Evolutionary conservation across 345 rosid species (phyloP).

Genomic region (Brassica carinata): DNA sequence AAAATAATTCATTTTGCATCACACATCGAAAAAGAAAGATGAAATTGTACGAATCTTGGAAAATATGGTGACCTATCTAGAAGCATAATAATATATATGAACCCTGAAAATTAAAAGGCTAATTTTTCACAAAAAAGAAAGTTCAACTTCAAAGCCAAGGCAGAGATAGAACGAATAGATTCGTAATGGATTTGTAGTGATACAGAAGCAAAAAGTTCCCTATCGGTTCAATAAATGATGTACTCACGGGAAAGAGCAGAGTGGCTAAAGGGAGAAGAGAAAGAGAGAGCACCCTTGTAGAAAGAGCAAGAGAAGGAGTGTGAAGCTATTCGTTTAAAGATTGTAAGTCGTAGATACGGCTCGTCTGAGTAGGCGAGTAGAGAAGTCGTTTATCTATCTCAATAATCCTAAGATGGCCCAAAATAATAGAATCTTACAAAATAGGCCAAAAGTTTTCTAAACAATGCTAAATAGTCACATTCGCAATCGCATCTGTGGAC

Average conservation of each 20-base stretch:
- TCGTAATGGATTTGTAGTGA: not conserved
- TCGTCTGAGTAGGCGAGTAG: conserved; percentile 15
- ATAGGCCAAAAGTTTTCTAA: not conserved
- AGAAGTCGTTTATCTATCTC: conserved; percentile 14
- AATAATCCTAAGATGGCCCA: not conserved
- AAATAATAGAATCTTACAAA: not conserved
- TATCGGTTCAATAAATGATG: not conserved
- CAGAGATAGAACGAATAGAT: not conserved
- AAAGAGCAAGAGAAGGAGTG: conserved; percentile 1
- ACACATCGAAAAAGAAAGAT: too few relatives aligned
- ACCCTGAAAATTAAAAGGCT: not conserved
- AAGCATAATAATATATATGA: not conserved
- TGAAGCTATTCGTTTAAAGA: conserved; percentile 26
- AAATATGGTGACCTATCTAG: not conserved
- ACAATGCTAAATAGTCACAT: not conserved
- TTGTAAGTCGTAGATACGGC: not conserved
- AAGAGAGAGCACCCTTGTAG: conserved; percentile 44
- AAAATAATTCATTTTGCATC: too few relatives aligned
- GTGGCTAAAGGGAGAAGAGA: conserved; percentile 37
- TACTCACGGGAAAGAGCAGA: not conserved
- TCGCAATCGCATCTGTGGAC: not conserved
- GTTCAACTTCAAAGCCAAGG: not conserved
- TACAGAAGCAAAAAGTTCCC: not conserved
- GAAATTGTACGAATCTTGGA: not conserved
- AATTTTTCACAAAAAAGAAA: not conserved